Conservation (phyloP, 345 rosid genomes). For the Syzygium jambos region DNA sequence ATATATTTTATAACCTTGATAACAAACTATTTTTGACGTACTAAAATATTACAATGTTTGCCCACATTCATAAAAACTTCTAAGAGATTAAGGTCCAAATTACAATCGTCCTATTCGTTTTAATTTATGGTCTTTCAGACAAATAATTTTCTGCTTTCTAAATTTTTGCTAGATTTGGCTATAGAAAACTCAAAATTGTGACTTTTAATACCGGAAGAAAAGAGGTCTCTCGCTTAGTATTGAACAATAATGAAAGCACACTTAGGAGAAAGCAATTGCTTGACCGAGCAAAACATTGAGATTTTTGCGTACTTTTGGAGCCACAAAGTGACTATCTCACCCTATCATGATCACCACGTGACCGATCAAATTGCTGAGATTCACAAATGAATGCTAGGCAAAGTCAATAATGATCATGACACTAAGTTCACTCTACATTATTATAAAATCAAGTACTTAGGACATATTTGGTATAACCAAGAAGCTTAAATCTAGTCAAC, state of each 20-base stretch:
- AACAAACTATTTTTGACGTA: not conserved
- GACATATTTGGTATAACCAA: not conserved
- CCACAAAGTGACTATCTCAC: too few species aligned
- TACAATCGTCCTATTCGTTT: not conserved
- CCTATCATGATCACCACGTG: too few species aligned
- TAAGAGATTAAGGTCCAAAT: not conserved
- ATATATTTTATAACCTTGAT: not conserved
- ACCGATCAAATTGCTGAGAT: too few species aligned
- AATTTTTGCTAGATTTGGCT: not conserved
- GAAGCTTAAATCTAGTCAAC: too few species aligned
- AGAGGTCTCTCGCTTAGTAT: not conserved
- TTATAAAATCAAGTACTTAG: not conserved
- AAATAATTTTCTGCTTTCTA: not conserved
- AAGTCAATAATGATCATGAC: not conserved
- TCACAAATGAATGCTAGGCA: too few species aligned
- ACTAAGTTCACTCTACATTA: not conserved
- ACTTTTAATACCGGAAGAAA: not conserved
- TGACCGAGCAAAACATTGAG: not conserved
- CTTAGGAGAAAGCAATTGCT: not conserved
- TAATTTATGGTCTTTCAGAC: not conserved
- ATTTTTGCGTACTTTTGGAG: rapidly evolving
- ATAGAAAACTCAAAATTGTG: not conserved
- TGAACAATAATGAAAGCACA: not conserved
- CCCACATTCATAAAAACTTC: not conserved
- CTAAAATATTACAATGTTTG: not conserved